Evolutionary conservation across 2,329 filamentous ascomycete genomes (phyloP).

Genomic region (Arthroderma uncinatum): DNA sequence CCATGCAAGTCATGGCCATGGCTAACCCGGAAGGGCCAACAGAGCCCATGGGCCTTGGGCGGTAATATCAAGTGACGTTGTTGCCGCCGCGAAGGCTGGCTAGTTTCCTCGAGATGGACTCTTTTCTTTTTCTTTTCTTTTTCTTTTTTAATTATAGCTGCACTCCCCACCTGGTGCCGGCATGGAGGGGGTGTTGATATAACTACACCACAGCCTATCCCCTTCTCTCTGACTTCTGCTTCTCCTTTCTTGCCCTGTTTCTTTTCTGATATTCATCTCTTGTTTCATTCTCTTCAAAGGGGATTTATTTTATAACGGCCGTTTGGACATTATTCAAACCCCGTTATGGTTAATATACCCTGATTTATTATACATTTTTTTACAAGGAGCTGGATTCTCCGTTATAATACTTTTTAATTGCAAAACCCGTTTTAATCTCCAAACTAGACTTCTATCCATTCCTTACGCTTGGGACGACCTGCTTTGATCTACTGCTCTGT

Average conservation of each 20-base stretch:
- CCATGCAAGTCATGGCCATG: too few relatives aligned
- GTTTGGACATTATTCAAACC: background rate
- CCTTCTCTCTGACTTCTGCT: background rate
- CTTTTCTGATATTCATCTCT: background rate
- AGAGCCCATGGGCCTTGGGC: background rate
- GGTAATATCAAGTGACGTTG: background rate
- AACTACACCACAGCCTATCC: background rate
- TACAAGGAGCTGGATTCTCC: constrained; percentile 2
- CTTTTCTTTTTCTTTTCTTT: background rate
- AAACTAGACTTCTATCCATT: background rate
- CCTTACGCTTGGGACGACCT: background rate
- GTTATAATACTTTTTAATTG: constrained; percentile 3
- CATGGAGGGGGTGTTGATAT: background rate
- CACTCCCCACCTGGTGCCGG: background rate
- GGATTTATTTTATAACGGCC: background rate
- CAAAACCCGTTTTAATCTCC: background rate
- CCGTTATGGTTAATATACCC: background rate
- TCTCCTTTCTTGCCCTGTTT: background rate
- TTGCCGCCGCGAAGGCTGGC: background rate
- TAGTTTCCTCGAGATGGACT: background rate
- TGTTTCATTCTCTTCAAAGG: background rate
- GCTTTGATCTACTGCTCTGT: background rate
- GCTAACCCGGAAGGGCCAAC: too few relatives aligned
- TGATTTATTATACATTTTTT: background rate
- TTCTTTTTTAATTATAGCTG: background rate